Base-by-base conservation (phyloP, 2,329 filamentous ascomycete species). In the Trichoderma endophyticum region DNA sequence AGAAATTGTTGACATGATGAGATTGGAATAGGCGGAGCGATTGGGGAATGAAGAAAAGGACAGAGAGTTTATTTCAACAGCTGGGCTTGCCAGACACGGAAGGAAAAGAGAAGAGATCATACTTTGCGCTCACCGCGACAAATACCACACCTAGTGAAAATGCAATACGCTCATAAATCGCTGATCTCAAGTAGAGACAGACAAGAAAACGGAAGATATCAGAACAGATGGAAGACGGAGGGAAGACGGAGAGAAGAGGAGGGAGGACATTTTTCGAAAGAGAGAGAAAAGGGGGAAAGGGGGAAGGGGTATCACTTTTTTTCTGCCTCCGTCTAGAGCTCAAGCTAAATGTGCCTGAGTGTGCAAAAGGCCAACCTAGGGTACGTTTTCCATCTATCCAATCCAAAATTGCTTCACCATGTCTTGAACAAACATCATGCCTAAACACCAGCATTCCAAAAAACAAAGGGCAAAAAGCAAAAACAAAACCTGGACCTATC, bases 271-370 rank as follows among this genome's bases (percentile, higher is more conserved):
- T 54, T 24, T 43, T 8, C 5, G 21, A 8, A 6, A 39, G 36
- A 15, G n/a, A 48, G 34, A 26, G 54, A 43, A 48, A 51, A 11
- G 65, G 15, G 60, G 12, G 12, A 43, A 62, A 62, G 26, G 34
- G 68, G 34, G 32, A 39, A 72, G 71, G 57, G 71, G 71, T 72
- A 72, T 72, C 66, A 43, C 71, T 54, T 56, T 72, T 36, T 62
- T 71, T 65, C 57, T 71, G 66, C 61, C 59, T 72, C 64, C 57
- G 21, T 69, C 64, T 65, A 69, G 21, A 56, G 30, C 62, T 61
- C 56, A 62, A 71, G 54, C 56, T 36, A 62, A 66, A 61, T 30
- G 39, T n/a, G 62, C 62, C 39, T 24, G 56, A 54, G 34, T 56
- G 64, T 63, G 57, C 39, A 72, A 63, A 67, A 43, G 64, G 36